A percentile compares a stretch with the other conserved stretches of the same genome.
Evolutionary conservation across 108 stramenopile genomes (phyloP).

Genomic region (Nannochloropsis oceanica): DNA sequence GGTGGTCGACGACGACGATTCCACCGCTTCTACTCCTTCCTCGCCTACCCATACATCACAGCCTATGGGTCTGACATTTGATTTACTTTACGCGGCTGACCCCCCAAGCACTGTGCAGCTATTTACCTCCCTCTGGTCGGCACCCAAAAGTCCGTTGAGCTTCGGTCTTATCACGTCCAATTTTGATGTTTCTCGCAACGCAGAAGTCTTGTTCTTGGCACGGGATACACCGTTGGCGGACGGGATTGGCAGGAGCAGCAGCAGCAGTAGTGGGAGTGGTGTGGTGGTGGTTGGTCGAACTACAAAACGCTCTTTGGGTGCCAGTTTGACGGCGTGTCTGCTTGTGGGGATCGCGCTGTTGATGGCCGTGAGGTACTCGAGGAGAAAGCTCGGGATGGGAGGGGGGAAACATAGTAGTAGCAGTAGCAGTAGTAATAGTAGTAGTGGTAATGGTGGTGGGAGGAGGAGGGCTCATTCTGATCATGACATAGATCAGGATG

Average conservation of each 20-base stretch:
- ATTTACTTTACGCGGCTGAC: not conserved
- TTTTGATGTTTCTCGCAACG: not conserved
- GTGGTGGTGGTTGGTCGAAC: not conserved
- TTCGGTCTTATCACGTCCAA: not conserved
- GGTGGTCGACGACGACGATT: not conserved
- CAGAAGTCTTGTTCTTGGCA: not conserved
- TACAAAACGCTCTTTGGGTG: not conserved
- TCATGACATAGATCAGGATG: not conserved
- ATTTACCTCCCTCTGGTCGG: not conserved
- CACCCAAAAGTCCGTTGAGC: not conserved
- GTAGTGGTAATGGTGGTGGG: not conserved
- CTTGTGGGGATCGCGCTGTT: not conserved
- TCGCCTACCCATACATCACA: not conserved
- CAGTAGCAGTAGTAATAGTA: not conserved
- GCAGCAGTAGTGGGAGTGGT: not conserved
- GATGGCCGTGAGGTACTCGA: not conserved
- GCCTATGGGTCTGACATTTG: not conserved
- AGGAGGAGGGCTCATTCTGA: not conserved
- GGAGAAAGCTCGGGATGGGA: not conserved
- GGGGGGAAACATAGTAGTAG: no score
- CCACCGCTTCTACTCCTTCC: not conserved
- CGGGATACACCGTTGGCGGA: not conserved
- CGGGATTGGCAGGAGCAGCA: not conserved
- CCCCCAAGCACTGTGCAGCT: not conserved
- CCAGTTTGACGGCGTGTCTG: not conserved